These are phyloP conservation scores for Ceratobasidium sp. DNA, from an alignment of 1,284 basidiomycete genomes.

Conservation along the genomic window DNA sequence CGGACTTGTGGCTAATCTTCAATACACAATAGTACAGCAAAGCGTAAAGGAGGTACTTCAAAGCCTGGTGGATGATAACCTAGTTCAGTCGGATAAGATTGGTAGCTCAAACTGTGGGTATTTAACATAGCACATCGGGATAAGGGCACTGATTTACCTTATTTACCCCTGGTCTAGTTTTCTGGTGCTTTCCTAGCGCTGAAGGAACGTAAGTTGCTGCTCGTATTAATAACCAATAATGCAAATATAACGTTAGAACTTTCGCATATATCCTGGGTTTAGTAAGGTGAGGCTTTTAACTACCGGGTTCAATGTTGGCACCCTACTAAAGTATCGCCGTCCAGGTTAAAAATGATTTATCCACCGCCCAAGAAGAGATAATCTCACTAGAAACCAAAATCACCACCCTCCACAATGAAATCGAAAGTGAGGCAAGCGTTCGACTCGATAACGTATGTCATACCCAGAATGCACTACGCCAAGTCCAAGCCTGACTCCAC, in stretches of 20 bases:
- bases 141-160: too few relatives aligned
- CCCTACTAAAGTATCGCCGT: too few relatives aligned
- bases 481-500: not conserved
- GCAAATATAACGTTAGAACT: not conserved
- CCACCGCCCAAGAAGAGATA: conserved; percentile 68
- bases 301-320: too few relatives aligned
- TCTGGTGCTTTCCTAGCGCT: conserved; percentile 93
- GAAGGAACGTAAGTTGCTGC: conserved; percentile 62
- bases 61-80: conserved; percentile 84
- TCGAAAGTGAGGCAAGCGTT: conserved; percentile 70
- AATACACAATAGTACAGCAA: conserved; percentile 74
- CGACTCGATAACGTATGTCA: conserved; percentile 74
- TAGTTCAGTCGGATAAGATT: conserved; percentile 89
- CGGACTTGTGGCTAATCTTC: not conserved
- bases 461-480: conserved; percentile 68
- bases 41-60: conserved; percentile 90
- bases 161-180: conserved; percentile 67
- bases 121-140: conserved; percentile 10
- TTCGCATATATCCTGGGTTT: conserved; percentile 59
- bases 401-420: conserved; percentile 56
- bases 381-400: conserved; percentile 59
- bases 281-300: conserved; percentile 66
- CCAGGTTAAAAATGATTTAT: conserved; percentile 76
- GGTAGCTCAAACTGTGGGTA: conserved; percentile 91
- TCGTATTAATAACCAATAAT: not conserved